Evolutionary conservation across 768 basidiomycete species (phyloP).

Genomic region (Amanita rimosa): DNA sequence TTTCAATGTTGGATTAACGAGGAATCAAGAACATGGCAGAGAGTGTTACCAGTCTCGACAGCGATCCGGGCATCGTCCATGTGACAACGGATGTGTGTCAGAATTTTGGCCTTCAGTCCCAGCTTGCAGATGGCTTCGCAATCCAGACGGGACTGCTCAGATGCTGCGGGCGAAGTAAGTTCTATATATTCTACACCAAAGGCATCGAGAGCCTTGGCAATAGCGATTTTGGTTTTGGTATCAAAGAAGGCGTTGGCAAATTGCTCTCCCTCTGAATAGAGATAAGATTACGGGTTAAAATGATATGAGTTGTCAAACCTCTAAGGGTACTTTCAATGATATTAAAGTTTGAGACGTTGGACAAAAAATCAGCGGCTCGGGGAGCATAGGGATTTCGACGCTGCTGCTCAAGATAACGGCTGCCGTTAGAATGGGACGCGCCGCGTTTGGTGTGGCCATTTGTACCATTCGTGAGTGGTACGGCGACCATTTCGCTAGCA

Average conservation of each 20-base stretch:
- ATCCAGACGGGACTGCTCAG: conserved; percentile 86
- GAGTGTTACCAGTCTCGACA: conserved; percentile 79
- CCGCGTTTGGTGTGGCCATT: conserved; percentile 21
- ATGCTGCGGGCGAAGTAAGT: conserved; percentile 95
- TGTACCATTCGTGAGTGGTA: conserved; percentile 41
- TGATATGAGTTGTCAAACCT: conserved; percentile 37
- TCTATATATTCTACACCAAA: conserved; percentile 99
- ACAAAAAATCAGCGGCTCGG: conserved; percentile 85
- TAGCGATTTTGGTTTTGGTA: conserved; percentile 99
- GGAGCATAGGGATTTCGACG: conserved; percentile 76
- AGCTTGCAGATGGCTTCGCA: conserved; percentile 99
- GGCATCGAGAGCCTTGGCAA: conserved; percentile 94
- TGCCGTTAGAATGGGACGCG: conserved; percentile 23
- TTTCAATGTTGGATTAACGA: conserved; percentile 17
- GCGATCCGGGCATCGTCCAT: conserved; percentile 99
- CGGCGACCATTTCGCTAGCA: conserved; percentile 58
- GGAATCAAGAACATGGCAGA: background rate
- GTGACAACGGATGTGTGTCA: conserved; percentile 98
- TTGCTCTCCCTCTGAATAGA: conserved; percentile 84
- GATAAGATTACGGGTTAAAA: background rate
- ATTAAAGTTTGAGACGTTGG: conserved; percentile 87
- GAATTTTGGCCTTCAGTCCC: conserved; percentile 90
- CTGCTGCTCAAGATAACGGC: conserved; percentile 25
- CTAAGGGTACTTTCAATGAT: conserved; percentile 96
- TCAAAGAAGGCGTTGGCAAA: conserved; percentile 99